These are phyloP conservation scores for Hamigera avellanea DNA, from an alignment of 495 filamentous ascomycete species.

Conservation along the genomic window DNA sequence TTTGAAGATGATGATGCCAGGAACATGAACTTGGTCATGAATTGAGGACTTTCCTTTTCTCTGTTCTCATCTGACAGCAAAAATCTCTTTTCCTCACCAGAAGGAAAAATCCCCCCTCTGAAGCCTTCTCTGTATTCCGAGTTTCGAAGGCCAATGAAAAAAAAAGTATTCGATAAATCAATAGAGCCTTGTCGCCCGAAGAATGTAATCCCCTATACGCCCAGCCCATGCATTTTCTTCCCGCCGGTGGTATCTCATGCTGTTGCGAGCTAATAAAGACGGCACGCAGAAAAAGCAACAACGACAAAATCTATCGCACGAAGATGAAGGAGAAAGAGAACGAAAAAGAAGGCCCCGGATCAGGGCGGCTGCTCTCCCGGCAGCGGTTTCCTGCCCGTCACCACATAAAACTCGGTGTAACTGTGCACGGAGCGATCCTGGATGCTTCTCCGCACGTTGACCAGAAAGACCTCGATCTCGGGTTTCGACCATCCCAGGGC, in stretches of 20 bases:
- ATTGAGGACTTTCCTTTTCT: no score
- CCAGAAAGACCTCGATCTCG: slow-evolving; percentile 46
- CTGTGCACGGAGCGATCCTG: slow-evolving; percentile 42
- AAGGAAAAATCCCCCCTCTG: no score
- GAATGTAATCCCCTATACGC: neutral
- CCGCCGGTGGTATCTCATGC: slow-evolving; percentile 26
- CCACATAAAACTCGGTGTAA: slow-evolving; percentile 41
- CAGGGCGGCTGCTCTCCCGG: slow-evolving; percentile 9
- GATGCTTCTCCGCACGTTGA: slow-evolving; percentile 44
- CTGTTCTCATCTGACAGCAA: no score
- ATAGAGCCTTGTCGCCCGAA: no score
- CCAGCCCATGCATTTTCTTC: slow-evolving; percentile 2
- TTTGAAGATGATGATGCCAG: no score
- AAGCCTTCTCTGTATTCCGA: no score
- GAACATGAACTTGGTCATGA: no score
- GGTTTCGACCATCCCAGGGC: slow-evolving; percentile 34
- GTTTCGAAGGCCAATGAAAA: no score
- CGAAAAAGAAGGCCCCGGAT: neutral
- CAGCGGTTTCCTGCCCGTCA: slow-evolving; percentile 43
- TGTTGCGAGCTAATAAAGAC: slow-evolving; percentile 9
- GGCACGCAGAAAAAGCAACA: slow-evolving; percentile 1
- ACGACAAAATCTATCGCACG: neutral
- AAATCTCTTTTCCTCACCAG: no score
- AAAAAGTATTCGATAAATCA: no score
- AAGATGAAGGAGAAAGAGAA: slow-evolving; percentile 6